phyloP scores from a whole-genome alignment of 352 stramenopile species.

The Globisporangium uncinulatum region DNA sequence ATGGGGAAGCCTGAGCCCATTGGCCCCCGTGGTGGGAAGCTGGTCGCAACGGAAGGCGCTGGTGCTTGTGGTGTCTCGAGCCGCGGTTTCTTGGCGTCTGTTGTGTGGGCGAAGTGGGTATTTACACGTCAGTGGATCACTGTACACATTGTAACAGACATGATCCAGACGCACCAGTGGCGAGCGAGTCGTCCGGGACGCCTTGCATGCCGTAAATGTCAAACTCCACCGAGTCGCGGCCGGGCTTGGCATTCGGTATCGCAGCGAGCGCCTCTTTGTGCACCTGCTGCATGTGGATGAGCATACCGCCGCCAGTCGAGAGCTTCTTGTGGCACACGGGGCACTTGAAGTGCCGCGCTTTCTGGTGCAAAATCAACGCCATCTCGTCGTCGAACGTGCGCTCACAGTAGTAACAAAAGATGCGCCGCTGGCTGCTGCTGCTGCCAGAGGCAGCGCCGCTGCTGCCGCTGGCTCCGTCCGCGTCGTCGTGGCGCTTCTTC shows the following conservation, averaged over 20 bases:
- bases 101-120: too few species aligned
- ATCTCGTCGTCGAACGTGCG: constrained; percentile 90
- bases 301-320: constrained; percentile 84
- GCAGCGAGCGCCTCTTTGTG: constrained; percentile 82
- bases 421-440: constrained; percentile 40
- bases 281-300: constrained; percentile 86
- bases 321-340: constrained; percentile 90
- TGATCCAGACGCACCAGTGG: constrained; percentile 18
- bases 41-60: constrained; percentile 19
- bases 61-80: constrained; percentile 20
- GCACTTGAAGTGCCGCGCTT: constrained; percentile 91
- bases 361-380: constrained; percentile 91
- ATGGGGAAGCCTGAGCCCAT: constrained; percentile 37
- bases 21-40: constrained; percentile 28
- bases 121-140: background rate
- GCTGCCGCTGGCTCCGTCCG: constrained; percentile 5
- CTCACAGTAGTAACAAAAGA: constrained; percentile 94
- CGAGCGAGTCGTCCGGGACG: constrained; percentile 43
- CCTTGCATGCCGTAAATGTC: constrained; percentile 91
- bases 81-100: constrained; percentile 36
- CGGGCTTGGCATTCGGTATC: constrained; percentile 84
- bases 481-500: constrained; percentile 79
- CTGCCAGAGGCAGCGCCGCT: constrained; percentile 1
- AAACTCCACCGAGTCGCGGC: constrained; percentile 68
- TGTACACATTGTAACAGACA: background rate